Evolutionary conservation across 148 eudicot species (phyloP).

Genomic region (Nepenthes mirabilis): DNA sequence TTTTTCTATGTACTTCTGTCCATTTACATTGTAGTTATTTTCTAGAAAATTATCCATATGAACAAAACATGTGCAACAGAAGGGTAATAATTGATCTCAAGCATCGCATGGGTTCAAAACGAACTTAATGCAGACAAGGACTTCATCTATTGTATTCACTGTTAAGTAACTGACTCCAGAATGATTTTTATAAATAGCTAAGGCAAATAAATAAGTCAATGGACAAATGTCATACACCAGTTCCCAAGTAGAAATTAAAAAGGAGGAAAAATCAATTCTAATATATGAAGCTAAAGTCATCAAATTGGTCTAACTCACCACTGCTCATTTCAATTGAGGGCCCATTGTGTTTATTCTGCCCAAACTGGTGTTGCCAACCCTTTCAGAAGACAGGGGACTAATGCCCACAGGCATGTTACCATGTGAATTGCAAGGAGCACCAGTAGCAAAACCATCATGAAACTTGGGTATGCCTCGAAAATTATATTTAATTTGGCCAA

Average conservation of each 20-base stretch:
- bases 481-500: constrained; percentile 24
- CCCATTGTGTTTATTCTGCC: constrained; percentile 30
- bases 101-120: too few species aligned
- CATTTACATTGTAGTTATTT: too few species aligned
- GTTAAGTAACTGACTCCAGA: too few species aligned
- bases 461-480: constrained; percentile 25
- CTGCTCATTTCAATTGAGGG: constrained; percentile 35
- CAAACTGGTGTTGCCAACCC: constrained; percentile 32
- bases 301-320: constrained; percentile 18
- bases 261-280: neutral
- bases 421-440: constrained; percentile 24
- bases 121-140: too few species aligned
- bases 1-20: too few species aligned
- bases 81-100: too few species aligned
- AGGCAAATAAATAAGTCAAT: too few species aligned
- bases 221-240: neutral
- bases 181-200: too few species aligned
- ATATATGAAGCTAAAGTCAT: neutral
- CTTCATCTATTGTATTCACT: too few species aligned
- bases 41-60: too few species aligned
- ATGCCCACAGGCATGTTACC: constrained; percentile 22
- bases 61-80: too few species aligned
- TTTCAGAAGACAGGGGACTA: constrained; percentile 22
- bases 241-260: neutral
- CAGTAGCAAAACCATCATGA: constrained; percentile 42